Conservation (phyloP, 345 rosid genomes). For the Aurinia saxatilis region DNA sequence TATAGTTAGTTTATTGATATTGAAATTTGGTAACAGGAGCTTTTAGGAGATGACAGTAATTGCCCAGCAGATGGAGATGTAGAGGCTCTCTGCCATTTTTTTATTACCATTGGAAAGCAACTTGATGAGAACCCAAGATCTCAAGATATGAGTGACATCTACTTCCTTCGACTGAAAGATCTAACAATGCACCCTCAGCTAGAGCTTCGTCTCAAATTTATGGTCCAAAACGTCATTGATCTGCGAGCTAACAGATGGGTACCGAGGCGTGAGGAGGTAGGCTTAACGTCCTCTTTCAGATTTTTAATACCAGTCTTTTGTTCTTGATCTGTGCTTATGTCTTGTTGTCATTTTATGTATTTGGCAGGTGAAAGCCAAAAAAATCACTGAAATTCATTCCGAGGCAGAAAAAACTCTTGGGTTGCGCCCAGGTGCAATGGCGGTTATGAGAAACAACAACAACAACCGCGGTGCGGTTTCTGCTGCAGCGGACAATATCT, state of each 20-base stretch:
- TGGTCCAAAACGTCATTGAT: slow-evolving; percentile 75
- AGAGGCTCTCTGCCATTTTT: slow-evolving; percentile 79
- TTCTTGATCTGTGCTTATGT: not conserved
- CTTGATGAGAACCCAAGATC: slow-evolving; percentile 66
- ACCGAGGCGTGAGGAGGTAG: slow-evolving; percentile 95
- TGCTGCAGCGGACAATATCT: slow-evolving; percentile 35
- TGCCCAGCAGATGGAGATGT: slow-evolving; percentile 86
- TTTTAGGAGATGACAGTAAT: slow-evolving; percentile 51
- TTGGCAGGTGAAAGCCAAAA: slow-evolving; percentile 82
- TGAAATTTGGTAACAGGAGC: slow-evolving; percentile 42
- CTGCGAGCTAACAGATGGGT: slow-evolving; percentile 72
- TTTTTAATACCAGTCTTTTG: not conserved
- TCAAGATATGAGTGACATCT: slow-evolving; percentile 54
- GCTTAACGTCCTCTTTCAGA: not conserved
- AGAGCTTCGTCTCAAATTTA: slow-evolving; percentile 65
- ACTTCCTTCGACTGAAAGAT: slow-evolving; percentile 57
- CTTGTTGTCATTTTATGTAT: not conserved
- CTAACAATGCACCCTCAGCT: slow-evolving; percentile 54
- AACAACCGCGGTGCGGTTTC: slow-evolving; percentile 43
- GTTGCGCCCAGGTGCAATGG: slow-evolving; percentile 80
- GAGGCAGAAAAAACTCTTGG: slow-evolving; percentile 88
- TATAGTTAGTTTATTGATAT: not conserved
- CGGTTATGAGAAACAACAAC: slow-evolving; percentile 36
- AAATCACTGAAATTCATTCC: slow-evolving; percentile 78
- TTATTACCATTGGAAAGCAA: slow-evolving; percentile 77